Conservation (phyloP, 78 protist genomes). For the Dictyostelium discoideum region DNA sequence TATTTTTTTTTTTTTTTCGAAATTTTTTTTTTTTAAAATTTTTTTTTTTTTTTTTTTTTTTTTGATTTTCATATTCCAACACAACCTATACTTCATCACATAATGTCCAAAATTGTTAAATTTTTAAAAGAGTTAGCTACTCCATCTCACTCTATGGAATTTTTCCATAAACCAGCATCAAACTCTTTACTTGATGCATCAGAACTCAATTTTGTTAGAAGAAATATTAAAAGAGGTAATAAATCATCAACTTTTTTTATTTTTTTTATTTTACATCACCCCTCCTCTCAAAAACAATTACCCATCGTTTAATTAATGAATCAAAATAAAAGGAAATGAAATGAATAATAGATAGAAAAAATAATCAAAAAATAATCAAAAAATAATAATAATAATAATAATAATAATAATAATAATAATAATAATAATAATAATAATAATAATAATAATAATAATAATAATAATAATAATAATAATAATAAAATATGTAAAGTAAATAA, state of each 20-base stretch:
- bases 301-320: too few species aligned
- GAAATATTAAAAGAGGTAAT: slow-evolving; percentile 59
- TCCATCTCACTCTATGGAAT: slow-evolving; percentile 78
- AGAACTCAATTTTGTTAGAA: slow-evolving; percentile 52
- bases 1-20: not conserved
- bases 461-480: too few species aligned
- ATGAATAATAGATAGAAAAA: not conserved
- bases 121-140: slow-evolving; percentile 53
- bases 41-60: not conserved
- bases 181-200: slow-evolving; percentile 45
- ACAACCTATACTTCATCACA: not conserved
- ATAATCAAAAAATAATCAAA: too few species aligned
- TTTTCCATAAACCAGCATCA: slow-evolving; percentile 73
- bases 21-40: not conserved
- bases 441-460: too few species aligned
- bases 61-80: not conserved
- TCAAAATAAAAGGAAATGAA: too few species aligned
- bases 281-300: not conserved
- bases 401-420: too few species aligned
- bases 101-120: slow-evolving; percentile 65
- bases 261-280: too few species aligned
- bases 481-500: too few species aligned
- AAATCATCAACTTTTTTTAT: not conserved
- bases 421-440: too few species aligned
- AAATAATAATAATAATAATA: too few species aligned